Evolutionary conservation across 2,329 filamentous ascomycete species (phyloP).

Genomic region (Rhytidhysteron rufulum): DNA sequence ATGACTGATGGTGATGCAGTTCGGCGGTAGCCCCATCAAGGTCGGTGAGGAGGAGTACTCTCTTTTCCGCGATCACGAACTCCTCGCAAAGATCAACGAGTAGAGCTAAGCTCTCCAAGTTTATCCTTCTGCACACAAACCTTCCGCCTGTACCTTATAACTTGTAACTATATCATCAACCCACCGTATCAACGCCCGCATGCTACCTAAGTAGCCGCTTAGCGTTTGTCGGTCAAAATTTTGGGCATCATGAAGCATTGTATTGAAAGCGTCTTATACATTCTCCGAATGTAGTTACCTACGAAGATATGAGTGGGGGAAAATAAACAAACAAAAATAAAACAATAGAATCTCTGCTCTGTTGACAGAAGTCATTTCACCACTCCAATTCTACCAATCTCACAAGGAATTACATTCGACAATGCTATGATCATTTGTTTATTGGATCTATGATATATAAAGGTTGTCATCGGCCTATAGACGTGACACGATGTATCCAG

Average conservation of each 20-base stretch:
- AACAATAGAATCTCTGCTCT: slow-evolving; percentile 1
- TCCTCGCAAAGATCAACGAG: slow-evolving; percentile 99
- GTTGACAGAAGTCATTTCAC: neutral
- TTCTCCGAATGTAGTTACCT: neutral
- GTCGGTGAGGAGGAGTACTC: slow-evolving; percentile 95
- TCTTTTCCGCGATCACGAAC: slow-evolving; percentile 95
- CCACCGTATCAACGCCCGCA: neutral
- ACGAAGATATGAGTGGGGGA: neutral
- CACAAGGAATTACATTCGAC: too few relatives aligned
- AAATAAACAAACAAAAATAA: neutral
- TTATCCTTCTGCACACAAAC: neutral
- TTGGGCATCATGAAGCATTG: slow-evolving; percentile 1
- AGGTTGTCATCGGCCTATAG: too few relatives aligned
- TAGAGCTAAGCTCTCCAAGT: slow-evolving; percentile 42
- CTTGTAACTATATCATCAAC: slow-evolving; percentile 2
- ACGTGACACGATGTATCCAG: too few relatives aligned
- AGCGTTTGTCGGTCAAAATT: neutral
- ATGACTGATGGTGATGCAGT: slow-evolving; percentile 52
- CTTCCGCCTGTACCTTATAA: slow-evolving; percentile 1
- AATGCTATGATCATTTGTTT: too few relatives aligned
- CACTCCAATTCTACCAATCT: too few relatives aligned
- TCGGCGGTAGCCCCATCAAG: slow-evolving; percentile 91
- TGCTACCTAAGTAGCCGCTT: neutral
- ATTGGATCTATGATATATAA: too few relatives aligned
- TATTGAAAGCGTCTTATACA: neutral